phyloP scores from a whole-genome alignment of 768 basidiomycete genomes.

The Russula compacta region DNA sequence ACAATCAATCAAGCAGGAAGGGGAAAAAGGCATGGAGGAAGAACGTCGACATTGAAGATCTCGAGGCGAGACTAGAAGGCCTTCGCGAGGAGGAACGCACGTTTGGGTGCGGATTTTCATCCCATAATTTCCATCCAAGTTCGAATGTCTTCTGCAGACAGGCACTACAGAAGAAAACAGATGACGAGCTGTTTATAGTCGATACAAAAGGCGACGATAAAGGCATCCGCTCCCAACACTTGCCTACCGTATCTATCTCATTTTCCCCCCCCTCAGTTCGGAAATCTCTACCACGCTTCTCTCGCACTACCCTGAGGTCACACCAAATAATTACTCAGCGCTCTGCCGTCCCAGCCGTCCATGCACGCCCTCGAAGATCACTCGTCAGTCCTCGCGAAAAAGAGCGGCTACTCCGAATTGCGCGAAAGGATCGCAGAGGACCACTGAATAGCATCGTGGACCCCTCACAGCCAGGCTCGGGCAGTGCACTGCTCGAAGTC shows the following conservation, averaged over 20 bases:
- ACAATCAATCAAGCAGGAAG: constrained; percentile 67
- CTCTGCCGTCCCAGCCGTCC: constrained; percentile 79
- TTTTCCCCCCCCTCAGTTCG: constrained; percentile 38
- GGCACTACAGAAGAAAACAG: constrained; percentile 52
- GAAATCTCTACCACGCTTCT: constrained; percentile 46
- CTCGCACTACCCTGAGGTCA: constrained; percentile 48
- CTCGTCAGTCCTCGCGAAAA: constrained; percentile 60
- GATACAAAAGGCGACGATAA: constrained; percentile 73
- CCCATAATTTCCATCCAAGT: neutral
- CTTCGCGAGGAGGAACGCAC: constrained; percentile 75
- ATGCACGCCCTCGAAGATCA: constrained; percentile 38
- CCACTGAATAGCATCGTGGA: constrained; percentile 67
- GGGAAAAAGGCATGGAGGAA: constrained; percentile 94
- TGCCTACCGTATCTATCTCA: neutral
- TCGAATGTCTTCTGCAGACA: constrained; percentile 33
- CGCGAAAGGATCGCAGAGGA: constrained; percentile 58
- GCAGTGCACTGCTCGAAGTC: constrained; percentile 54
- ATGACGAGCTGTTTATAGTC: constrained; percentile 71
- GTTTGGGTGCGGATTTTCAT: constrained; percentile 48
- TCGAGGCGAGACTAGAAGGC: constrained; percentile 68
- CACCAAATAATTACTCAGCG: constrained; percentile 76
- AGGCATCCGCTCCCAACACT: constrained; percentile 34
- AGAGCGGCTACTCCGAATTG: constrained; percentile 65
- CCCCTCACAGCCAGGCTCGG: constrained; percentile 54
- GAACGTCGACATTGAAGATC: constrained; percentile 76